Base-by-base conservation (phyloP, 2,329 filamentous ascomycete species). In the Cladosporium sp. region DNA sequence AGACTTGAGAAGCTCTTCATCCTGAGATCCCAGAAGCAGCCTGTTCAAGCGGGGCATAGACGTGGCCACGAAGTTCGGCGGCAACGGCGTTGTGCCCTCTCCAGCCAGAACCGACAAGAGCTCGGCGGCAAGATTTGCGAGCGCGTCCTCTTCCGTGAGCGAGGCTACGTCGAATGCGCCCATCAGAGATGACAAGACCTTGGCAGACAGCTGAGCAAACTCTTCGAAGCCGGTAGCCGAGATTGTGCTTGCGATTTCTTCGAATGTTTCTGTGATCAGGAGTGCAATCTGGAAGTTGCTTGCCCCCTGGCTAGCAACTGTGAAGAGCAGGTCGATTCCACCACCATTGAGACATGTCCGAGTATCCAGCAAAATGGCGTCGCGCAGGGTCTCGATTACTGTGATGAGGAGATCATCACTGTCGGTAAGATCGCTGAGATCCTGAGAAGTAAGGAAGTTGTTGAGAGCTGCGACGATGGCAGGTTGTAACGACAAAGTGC, bases 391-490 rank as follows among this genome's bases (percentile, higher is more conserved):
- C 70, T 96, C 90, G 5, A 92, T 87, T 32, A 98, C 76, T 0
- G 91, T 92, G 11, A 95, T 88, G 59, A 96, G 83, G 51, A 97
- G 80, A 68, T 98, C 93, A 61, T 97, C 92, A 9, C 88, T 87
- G 57, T 96, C 91, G 51, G 87, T 84, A 44, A 95, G 79, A 14
- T 96, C 91, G 49, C 81, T 82, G 45, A 93, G 77, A 63, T 96
- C 90, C 66, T 92, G 90, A 13, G 80, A 75, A 42, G 85, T 80
- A 60, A 97, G 79, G 70, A 91, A 98, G 34, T 85, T 77, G 1
- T 80, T 80, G 38, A 89, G 76, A 18, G 82, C 76, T 2, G 73
- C 70, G 55, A 86, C 77, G 45, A 86, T 79, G 5, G 77, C 71
- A 2, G 73, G 63, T 66, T 95, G 90, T 43, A 75, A 75, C 63